Evolutionary conservation across 768 basidiomycete genomes (phyloP).

Genomic region (Artomyces pyxidatus): DNA sequence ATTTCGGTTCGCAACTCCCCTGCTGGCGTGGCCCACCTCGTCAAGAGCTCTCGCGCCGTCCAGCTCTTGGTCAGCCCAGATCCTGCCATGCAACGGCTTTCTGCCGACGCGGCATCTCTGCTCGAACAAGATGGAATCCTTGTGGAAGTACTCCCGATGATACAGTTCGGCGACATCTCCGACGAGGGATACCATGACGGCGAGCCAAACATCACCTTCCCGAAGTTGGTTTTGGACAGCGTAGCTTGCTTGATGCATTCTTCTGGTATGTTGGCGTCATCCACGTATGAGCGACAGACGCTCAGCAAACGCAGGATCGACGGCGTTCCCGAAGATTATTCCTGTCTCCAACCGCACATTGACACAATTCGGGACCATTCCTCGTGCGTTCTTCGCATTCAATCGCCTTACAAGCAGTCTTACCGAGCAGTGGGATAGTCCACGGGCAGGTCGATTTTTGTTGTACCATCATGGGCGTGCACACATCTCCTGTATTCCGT

Average conservation of each 20-base stretch:
- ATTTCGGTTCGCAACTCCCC: conserved; percentile 1
- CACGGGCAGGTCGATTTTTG: not conserved
- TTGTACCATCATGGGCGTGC: not conserved
- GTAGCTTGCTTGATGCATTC: not conserved
- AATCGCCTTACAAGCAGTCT: not conserved
- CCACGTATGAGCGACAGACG: not conserved
- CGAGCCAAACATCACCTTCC: not conserved
- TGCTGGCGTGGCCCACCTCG: conserved; percentile 22
- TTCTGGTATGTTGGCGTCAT: not conserved
- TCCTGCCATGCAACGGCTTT: conserved; percentile 13
- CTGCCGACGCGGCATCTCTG: conserved; percentile 10
- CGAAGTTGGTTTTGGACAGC: not conserved
- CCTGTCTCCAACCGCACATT: not conserved
- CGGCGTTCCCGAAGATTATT: conserved; percentile 2
- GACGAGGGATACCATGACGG: not conserved
- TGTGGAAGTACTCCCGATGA: conserved; percentile 12
- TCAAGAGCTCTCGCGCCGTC: conserved; percentile 16
- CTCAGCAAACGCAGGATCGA: conserved; percentile 1
- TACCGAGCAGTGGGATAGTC: not conserved
- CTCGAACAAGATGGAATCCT: conserved; percentile 5
- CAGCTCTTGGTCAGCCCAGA: conserved; percentile 20
- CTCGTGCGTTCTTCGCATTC: not conserved
- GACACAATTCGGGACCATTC: not conserved
- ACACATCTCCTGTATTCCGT: conserved; percentile 2
- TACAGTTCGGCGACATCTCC: conserved; percentile 14